These are phyloP conservation scores for Eimeria tenella DNA, from an alignment of 169 alveolate species.

Conservation along the genomic window DNA sequence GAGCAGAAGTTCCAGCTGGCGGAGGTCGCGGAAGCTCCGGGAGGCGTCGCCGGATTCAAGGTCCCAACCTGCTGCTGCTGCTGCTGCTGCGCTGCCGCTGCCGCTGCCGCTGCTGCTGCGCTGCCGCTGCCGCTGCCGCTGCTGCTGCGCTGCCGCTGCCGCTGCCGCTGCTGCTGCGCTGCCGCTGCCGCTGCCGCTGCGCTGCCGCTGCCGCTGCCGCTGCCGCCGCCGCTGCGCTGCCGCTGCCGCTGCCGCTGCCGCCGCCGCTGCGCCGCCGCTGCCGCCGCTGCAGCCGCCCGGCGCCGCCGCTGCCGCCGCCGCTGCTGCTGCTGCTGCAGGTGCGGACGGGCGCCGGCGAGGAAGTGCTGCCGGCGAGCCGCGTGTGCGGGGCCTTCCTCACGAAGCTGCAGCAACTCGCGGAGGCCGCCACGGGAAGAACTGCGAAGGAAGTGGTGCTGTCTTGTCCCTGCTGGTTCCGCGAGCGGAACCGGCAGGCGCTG, in stretches of 20 bases:
- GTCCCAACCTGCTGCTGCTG: background rate
- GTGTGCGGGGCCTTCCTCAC: slow-evolving; percentile 92
- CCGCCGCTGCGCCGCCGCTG: no score
- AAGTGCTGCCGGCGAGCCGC: slow-evolving; percentile 89
- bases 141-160: no score
- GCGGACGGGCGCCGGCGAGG: slow-evolving; percentile 87
- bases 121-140: no score
- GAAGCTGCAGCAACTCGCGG: slow-evolving; percentile 89
- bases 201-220: no score
- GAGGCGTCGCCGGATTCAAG: slow-evolving; percentile 54
- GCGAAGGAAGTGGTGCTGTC: slow-evolving; percentile 84
- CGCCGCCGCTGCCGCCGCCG: no score
- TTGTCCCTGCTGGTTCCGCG: slow-evolving; percentile 92
- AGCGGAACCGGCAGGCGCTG: slow-evolving; percentile 94
- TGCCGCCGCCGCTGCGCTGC: no score
- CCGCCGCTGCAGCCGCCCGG: no score
- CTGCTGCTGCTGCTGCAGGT: slow-evolving; percentile 81
- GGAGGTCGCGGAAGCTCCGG: slow-evolving; percentile 12
- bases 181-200: no score
- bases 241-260: no score
- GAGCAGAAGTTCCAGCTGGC: slow-evolving; percentile 13
- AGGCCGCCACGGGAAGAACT: slow-evolving; percentile 90
- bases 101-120: no score
- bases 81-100: no score
- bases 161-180: no score